Percentiles rank a stretch among this genome's conserved stretches.
Evolutionary conservation across 768 basidiomycete species (phyloP).

Genomic region (Boletus tomentosulus): DNA sequence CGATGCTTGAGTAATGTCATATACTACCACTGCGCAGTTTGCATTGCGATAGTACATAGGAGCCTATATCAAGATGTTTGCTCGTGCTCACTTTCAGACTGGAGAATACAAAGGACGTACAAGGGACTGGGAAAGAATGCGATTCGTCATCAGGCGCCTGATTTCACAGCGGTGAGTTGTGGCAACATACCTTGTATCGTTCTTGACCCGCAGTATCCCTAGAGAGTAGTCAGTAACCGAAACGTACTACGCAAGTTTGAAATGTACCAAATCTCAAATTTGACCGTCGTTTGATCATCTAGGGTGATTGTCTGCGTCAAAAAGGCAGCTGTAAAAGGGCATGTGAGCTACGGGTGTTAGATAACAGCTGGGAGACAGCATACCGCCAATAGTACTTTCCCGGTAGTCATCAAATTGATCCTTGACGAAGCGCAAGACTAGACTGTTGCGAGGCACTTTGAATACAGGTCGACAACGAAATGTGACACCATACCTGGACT

Average conservation of each 20-base stretch:
- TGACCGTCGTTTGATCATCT: slow-evolving; percentile 85
- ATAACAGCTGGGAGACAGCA: neutral
- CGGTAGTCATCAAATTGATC: slow-evolving; percentile 95
- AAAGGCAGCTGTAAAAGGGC: slow-evolving; percentile 72
- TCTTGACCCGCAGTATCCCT: slow-evolving; percentile 98
- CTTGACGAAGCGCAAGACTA: slow-evolving; percentile 95
- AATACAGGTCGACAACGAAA: slow-evolving; percentile 22
- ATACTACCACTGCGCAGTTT: slow-evolving; percentile 91
- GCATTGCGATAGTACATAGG: slow-evolving; percentile 98
- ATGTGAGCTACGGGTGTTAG: slow-evolving; percentile 12
- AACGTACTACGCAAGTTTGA: neutral
- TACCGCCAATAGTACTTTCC: slow-evolving; percentile 91
- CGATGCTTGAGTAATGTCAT: slow-evolving; percentile 90
- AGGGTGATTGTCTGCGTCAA: slow-evolving; percentile 95
- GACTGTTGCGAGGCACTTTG: slow-evolving; percentile 41
- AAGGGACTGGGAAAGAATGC: slow-evolving; percentile 35
- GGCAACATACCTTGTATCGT: slow-evolving; percentile 71
- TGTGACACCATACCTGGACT: slow-evolving; percentile 64
- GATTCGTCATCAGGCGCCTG: neutral
- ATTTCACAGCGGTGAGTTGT: neutral
- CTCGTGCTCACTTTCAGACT: neutral
- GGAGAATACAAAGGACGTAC: slow-evolving; percentile 31
- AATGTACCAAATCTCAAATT: slow-evolving; percentile 94
- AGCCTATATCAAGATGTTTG: slow-evolving; percentile 44
- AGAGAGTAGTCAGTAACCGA: neutral